Conservation (phyloP, 768 basidiomycete species). For the Auricularia cornea region DNA sequence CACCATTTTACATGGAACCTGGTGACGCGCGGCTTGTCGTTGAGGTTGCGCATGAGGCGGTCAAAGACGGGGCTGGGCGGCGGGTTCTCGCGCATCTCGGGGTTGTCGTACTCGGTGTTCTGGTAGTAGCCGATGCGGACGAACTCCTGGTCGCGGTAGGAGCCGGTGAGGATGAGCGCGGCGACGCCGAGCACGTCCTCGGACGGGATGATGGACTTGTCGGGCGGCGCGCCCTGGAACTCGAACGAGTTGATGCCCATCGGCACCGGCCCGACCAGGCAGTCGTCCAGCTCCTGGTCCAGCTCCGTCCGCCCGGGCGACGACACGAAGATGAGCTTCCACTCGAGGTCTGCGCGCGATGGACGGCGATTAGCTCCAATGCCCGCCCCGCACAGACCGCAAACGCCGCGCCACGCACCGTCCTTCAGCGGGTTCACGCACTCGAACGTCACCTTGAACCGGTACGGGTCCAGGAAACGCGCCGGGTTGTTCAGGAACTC, state of each 20-base stretch:
- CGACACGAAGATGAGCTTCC: conserved; percentile 95
- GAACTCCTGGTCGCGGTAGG: conserved; percentile 95
- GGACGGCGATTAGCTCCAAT: background rate
- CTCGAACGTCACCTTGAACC: conserved; percentile 94
- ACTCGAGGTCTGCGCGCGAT: conserved; percentile 72
- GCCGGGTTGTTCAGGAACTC: conserved; percentile 87
- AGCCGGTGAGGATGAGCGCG: conserved; percentile 92
- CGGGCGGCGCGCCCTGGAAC: conserved; percentile 82
- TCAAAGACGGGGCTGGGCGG: conserved; percentile 68
- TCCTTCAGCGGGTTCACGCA: conserved; percentile 88
- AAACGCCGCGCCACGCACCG: conserved; percentile 39
- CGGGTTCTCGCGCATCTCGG: conserved; percentile 75
- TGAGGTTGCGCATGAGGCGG: conserved; percentile 77
- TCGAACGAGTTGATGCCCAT: conserved; percentile 96
- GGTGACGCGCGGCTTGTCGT: conserved; percentile 87
- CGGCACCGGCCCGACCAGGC: conserved; percentile 95
- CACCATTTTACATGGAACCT: conserved; percentile 39
- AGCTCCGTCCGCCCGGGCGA: conserved; percentile 84
- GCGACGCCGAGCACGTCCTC: conserved; percentile 94
- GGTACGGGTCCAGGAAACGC: conserved; percentile 82
- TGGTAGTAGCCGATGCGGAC: conserved; percentile 99
- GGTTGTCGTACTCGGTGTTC: conserved; percentile 96
- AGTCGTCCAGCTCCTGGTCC: conserved; percentile 96
- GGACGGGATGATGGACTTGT: conserved; percentile 73
- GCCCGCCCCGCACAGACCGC: background rate